Evolutionary conservation across 495 filamentous ascomycete species (phyloP), one percentile per base, ranked within the genome.

Genomic region (Daldinia bambusicola): DNA sequence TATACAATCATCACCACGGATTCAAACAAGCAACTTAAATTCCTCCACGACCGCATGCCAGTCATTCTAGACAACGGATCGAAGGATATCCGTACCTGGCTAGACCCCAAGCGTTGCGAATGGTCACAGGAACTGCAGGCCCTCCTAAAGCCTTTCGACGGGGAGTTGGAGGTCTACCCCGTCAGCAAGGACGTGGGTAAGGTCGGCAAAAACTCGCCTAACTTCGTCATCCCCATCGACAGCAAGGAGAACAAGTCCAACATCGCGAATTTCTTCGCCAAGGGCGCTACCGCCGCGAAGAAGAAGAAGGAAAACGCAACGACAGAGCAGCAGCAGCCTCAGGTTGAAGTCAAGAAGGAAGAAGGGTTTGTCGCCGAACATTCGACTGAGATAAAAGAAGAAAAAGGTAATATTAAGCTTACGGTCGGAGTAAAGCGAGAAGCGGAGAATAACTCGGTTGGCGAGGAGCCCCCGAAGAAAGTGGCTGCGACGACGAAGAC

Each of bases 31-130:
- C 91, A 93, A 74, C 77, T 98, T 20, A 86, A 84, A 18, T 98
- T 97, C 70, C 79, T 99, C 30, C 95, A 99, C 69, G 91, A 97
- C 62, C 88, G 95, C 16, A 99, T 99, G 95, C 95, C 95, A 0
- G 95, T 95, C 0, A 94, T 99, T 16, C 74, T 99, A 4, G 92
- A 97, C 0, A 87, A 91, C 32, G 89, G 88, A 6, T 90, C 88
- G 0, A 88, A 91, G 10, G 87, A 83, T n/a, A 80, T 97, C 70
- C 85, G 80, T 20, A 87, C 75, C 2, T 99, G 95, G 95, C 82
- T 98, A 53, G 91, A 96, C 76, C 93, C 93, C 2, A 81, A 71
- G 1, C 84, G 87, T 37, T 81, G 80, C 7, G 87, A 87, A 52
- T 98, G 95, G 95, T 90, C 86, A 18, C 86, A 84, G 56, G 91